A percentile compares a stretch with the other conserved stretches of the same genome.
phyloP scores from a whole-genome alignment of 2,329 filamentous ascomycete genomes.

The Aureobasidium sp. region DNA sequence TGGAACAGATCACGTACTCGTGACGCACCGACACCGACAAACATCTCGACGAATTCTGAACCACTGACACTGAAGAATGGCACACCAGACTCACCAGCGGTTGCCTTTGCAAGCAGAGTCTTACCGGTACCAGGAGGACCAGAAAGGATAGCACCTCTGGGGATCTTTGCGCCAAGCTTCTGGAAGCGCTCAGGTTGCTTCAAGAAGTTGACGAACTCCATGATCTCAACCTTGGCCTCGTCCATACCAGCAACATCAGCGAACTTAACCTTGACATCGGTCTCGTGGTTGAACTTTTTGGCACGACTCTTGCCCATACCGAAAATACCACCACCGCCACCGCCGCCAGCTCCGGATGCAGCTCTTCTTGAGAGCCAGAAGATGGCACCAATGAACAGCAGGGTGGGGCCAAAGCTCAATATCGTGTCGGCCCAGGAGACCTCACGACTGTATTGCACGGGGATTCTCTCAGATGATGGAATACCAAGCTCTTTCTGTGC shows the following conservation, averaged over 20 bases:
- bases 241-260: slow-evolving; percentile 96
- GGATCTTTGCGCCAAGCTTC: slow-evolving; percentile 93
- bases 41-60: slow-evolving; percentile 99
- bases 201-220: slow-evolving; percentile 98
- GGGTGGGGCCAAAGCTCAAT: slow-evolving; percentile 76
- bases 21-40: slow-evolving; percentile 95
- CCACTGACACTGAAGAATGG: slow-evolving; percentile 98
- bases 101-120: slow-evolving; percentile 93
- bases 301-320: slow-evolving; percentile 93
- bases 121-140: slow-evolving; percentile 99
- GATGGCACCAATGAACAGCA: slow-evolving; percentile 77
- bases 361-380: slow-evolving; percentile 74
- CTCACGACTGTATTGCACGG: slow-evolving; percentile 78
- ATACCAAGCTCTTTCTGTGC: slow-evolving; percentile 85
- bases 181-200: slow-evolving; percentile 90
- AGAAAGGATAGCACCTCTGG: slow-evolving; percentile 89
- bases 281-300: slow-evolving; percentile 96
- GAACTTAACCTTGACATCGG: slow-evolving; percentile 94
- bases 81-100: slow-evolving; percentile 90
- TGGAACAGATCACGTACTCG: slow-evolving; percentile 91
- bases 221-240: slow-evolving; percentile 95
- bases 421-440: slow-evolving; percentile 65
- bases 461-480: slow-evolving; percentile 80
- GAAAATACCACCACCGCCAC: slow-evolving; percentile 71
- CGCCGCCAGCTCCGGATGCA: slow-evolving; percentile 52